These are phyloP conservation scores for Cercospora sesami DNA, from an alignment of 2,329 filamentous ascomycete species.

Conservation along the genomic window DNA sequence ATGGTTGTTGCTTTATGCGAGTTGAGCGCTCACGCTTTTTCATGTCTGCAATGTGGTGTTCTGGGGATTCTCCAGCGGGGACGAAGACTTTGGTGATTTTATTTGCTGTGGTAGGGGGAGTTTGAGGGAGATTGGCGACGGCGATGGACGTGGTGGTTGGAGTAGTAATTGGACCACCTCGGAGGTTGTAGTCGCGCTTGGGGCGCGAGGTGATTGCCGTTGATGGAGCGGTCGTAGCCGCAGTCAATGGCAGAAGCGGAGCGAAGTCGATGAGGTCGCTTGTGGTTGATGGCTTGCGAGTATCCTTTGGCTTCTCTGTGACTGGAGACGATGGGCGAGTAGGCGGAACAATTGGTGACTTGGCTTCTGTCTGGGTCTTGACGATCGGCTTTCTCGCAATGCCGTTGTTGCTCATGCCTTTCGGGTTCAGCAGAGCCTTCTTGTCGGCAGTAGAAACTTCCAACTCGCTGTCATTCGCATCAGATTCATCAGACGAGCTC, in stretches of 20 bases:
- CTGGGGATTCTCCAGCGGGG: slow-evolving; percentile 34
- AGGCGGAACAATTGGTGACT: slow-evolving; percentile 14
- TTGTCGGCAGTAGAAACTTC: background rate
- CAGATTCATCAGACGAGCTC: slow-evolving; percentile 14
- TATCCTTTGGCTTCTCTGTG: slow-evolving; percentile 8
- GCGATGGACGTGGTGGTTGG: slow-evolving; percentile 5
- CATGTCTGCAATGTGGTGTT: slow-evolving; percentile 32
- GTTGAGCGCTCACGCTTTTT: slow-evolving; percentile 22
- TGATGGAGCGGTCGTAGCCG: slow-evolving; percentile 2
- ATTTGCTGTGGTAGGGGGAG: background rate
- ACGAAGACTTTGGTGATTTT: slow-evolving; percentile 33
- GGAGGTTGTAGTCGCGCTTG: slow-evolving; percentile 2
- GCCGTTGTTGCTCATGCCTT: background rate
- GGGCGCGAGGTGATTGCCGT: slow-evolving; percentile 4
- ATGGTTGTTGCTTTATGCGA: slow-evolving; percentile 7
- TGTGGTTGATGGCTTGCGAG: slow-evolving; percentile 25
- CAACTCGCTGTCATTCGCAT: background rate
- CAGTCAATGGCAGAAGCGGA: slow-evolving; percentile 20
- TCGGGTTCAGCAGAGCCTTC: background rate
- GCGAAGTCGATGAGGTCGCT: slow-evolving; percentile 35
- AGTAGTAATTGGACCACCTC: background rate
- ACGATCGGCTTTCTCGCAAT: slow-evolving; percentile 6
- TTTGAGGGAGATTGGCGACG: background rate
- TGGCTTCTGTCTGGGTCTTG: background rate
- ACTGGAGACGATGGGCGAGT: slow-evolving; percentile 6